A percentile compares a stretch with the other conserved stretches of the same genome.
Conservation (phyloP, 1,284 basidiomycete species). For the Cutaneotrichosporon mucoides region DNA sequence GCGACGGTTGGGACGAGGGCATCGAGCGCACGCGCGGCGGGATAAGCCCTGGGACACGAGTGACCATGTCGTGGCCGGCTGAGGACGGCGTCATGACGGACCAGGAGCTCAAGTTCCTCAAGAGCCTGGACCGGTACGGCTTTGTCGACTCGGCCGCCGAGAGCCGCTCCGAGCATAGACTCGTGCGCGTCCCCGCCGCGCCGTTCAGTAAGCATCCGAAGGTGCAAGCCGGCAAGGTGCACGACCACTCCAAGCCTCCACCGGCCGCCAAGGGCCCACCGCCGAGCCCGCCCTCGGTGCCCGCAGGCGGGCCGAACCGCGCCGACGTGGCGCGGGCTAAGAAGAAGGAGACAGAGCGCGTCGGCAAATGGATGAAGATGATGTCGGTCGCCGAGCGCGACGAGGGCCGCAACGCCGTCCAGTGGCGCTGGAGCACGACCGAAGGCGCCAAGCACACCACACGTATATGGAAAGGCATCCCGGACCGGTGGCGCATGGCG, state of each 20-base stretch:
- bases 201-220: slow-evolving; percentile 63
- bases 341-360: slow-evolving; percentile 64
- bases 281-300: slow-evolving; percentile 9
- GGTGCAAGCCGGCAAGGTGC: slow-evolving; percentile 32
- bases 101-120: slow-evolving; percentile 64
- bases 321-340: slow-evolving; percentile 18
- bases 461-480: slow-evolving; percentile 85
- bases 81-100: slow-evolving; percentile 40
- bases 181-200: slow-evolving; percentile 62
- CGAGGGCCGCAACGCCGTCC: slow-evolving; percentile 67
- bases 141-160: slow-evolving; percentile 67
- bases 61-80: slow-evolving; percentile 55
- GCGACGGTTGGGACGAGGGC: slow-evolving; percentile 87
- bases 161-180: slow-evolving; percentile 61
- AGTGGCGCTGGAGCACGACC: slow-evolving; percentile 64
- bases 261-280: slow-evolving; percentile 2
- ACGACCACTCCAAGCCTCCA: background rate
- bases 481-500: slow-evolving; percentile 89
- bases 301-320: slow-evolving; percentile 1
- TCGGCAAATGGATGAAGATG: slow-evolving; percentile 87
- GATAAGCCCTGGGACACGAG: slow-evolving; percentile 43
- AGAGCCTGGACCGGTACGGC: slow-evolving; percentile 71
- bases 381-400: slow-evolving; percentile 62
- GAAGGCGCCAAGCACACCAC: slow-evolving; percentile 57
- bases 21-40: slow-evolving; percentile 88